phyloP scores from a whole-genome alignment of 495 filamentous ascomycete species.

The Hypoxylon subgilvum region DNA sequence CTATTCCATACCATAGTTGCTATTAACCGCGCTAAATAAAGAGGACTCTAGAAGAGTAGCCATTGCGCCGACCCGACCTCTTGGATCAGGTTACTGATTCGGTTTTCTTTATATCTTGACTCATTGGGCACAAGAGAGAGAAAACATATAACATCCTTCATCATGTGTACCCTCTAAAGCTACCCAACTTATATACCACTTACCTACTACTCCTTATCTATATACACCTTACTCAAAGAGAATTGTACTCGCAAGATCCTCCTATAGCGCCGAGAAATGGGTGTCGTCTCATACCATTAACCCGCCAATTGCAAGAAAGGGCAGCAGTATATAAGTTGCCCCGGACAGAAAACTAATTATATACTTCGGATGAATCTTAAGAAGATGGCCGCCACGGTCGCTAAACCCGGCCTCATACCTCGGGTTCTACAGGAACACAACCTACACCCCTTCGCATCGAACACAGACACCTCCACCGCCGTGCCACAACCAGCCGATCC shows the following conservation, averaged over 20 bases:
- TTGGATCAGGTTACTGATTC: neutral
- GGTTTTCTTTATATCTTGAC: too few species aligned
- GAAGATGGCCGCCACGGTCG: slow-evolving; percentile 42
- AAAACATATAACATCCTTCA: neutral
- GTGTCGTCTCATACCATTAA: slow-evolving; percentile 20
- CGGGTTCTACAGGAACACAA: slow-evolving; percentile 34
- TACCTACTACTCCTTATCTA: neutral
- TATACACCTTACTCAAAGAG: too few species aligned
- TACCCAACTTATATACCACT: neutral
- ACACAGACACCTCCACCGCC: slow-evolving; percentile 2
- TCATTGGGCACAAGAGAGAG: too few species aligned
- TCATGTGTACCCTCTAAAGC: slow-evolving; percentile 4
- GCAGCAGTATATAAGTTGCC: slow-evolving; percentile 2
- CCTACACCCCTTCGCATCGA: slow-evolving; percentile 7
- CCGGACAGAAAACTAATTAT: neutral
- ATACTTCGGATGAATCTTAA: slow-evolving; percentile 34
- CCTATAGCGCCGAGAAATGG: slow-evolving; percentile 23
- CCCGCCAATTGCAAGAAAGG: slow-evolving; percentile 22
- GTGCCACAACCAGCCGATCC: slow-evolving; percentile 8
- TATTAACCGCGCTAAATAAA: too few species aligned
- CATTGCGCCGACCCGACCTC: too few species aligned
- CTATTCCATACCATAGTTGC: too few species aligned
- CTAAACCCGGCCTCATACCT: slow-evolving; percentile 35
- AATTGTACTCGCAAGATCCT: slow-evolving; percentile 2
- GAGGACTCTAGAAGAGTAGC: too few species aligned